Percentiles rank a stretch among this genome's conserved stretches.
Evolutionary conservation across 140 eudicot genomes (phyloP).

Genomic region (Senecio squalidus): DNA sequence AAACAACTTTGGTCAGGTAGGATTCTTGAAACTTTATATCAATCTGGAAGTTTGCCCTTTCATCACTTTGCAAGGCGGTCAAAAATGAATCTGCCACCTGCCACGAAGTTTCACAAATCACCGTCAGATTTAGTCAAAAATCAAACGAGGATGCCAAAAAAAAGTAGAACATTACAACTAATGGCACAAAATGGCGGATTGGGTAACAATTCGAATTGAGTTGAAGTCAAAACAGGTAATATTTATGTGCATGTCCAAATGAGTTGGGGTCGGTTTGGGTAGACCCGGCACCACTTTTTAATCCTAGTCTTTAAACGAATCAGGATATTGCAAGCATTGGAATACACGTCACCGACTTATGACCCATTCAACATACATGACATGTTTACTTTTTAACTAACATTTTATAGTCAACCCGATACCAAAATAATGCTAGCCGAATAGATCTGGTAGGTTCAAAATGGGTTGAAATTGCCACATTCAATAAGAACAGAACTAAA

Average conservation of each 20-base stretch:
- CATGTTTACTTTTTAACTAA: neutral
- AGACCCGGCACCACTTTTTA: neutral
- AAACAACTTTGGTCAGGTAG: constrained; percentile 80
- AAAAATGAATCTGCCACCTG: constrained; percentile 92
- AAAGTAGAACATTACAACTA: neutral
- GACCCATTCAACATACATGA: neutral
- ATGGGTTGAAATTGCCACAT: neutral
- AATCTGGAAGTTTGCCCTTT: constrained; percentile 90
- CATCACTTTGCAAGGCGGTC: constrained; percentile 94
- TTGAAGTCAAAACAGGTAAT: neutral
- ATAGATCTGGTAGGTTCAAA: neutral
- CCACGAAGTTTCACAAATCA: constrained; percentile 13
- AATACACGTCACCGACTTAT: neutral
- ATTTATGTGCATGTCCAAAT: neutral
- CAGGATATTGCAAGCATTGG: neutral
- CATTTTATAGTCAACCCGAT: neutral
- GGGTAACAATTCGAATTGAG: neutral
- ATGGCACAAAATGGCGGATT: neutral
- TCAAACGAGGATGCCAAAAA: neutral
- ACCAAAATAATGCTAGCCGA: neutral
- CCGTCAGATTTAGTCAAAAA: neutral
- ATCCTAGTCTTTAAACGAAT: neutral
- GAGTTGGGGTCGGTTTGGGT: neutral
- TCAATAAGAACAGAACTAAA: neutral
- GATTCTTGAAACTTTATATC: constrained; percentile 98